These are phyloP conservation scores for Antrodiella citrinella DNA, from an alignment of 768 basidiomycete species.

Conservation along the genomic window DNA sequence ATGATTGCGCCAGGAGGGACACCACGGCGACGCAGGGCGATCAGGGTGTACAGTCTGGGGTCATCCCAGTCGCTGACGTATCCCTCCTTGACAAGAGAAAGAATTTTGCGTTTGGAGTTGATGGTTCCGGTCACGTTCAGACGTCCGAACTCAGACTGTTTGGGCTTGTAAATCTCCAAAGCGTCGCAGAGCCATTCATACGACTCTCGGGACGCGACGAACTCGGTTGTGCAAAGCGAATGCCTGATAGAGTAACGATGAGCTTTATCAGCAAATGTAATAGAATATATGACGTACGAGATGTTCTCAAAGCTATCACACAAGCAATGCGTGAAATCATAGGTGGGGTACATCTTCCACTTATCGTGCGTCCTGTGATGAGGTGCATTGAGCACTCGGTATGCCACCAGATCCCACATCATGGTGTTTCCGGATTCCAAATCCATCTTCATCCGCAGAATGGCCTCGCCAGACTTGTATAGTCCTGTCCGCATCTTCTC, in stretches of 20 bases:
- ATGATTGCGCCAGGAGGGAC: constrained; percentile 95
- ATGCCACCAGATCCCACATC: constrained; percentile 99
- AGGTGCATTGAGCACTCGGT: constrained; percentile 81
- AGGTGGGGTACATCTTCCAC: constrained; percentile 98
- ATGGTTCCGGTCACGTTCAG: constrained; percentile 90
- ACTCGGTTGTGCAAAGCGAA: constrained; percentile 94
- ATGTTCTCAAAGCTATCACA: constrained; percentile 99
- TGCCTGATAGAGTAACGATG: constrained; percentile 48
- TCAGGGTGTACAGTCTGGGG: constrained; percentile 93
- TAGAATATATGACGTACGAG: constrained; percentile 56
- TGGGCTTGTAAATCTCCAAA: constrained; percentile 94
- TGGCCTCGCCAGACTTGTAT: constrained; percentile 88
- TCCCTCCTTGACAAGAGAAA: constrained; percentile 75
- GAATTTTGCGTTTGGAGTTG: constrained; percentile 94
- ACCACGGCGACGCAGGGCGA: constrained; percentile 89
- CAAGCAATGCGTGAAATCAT: constrained; percentile 97
- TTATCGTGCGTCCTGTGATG: constrained; percentile 91
- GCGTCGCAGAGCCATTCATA: constrained; percentile 99
- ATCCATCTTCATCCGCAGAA: constrained; percentile 96
- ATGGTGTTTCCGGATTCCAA: constrained; percentile 88
- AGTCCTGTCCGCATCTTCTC: constrained; percentile 86
- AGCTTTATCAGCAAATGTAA: not conserved
- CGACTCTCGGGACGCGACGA: constrained; percentile 90
- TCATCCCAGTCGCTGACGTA: constrained; percentile 95
- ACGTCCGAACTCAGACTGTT: constrained; percentile 94